Conservation (phyloP, 1,284 basidiomycete species). For the Puccinia novopanici region DNA sequence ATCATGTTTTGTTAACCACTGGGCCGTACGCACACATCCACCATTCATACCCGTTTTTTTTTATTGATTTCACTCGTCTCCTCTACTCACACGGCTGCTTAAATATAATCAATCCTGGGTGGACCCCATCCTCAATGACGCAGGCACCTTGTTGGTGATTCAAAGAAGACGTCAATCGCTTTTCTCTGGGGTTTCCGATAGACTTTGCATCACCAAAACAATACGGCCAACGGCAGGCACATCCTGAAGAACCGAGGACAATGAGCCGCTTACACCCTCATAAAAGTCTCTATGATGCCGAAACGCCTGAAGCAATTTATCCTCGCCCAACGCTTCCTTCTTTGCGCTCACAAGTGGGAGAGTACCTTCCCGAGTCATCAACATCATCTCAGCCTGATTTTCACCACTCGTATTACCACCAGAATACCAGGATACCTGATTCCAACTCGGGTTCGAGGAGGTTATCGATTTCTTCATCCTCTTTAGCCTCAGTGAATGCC, state of each 20-base stretch:
- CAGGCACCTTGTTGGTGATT: conserved; percentile 19
- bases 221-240: not conserved
- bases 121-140: not conserved
- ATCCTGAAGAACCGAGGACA: not conserved
- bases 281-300: conserved; percentile 26
- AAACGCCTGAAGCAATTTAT: conserved; percentile 14
- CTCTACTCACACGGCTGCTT: not conserved
- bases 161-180: conserved; percentile 25
- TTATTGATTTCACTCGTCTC: conserved; percentile 5
- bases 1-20: conserved; percentile 32
- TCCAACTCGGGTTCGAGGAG: conserved; percentile 22
- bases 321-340: conserved; percentile 36
- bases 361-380: conserved; percentile 42
- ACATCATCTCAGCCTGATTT: conserved; percentile 26
- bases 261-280: conserved; percentile 15
- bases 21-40: not conserved
- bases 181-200: conserved; percentile 1
- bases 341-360: conserved; percentile 45
- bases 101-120: conserved; percentile 4
- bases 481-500: conserved; percentile 10
- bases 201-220: conserved; percentile 6
- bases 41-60: not conserved
- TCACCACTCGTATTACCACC: conserved; percentile 25
- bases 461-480: conserved; percentile 27
- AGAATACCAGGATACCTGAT: conserved; percentile 8